Percentiles rank a stretch among this genome's conserved stretches.
These are phyloP conservation scores for Solanum microdontum DNA, from an alignment of 257 asterid species.

Conservation along the genomic window DNA sequence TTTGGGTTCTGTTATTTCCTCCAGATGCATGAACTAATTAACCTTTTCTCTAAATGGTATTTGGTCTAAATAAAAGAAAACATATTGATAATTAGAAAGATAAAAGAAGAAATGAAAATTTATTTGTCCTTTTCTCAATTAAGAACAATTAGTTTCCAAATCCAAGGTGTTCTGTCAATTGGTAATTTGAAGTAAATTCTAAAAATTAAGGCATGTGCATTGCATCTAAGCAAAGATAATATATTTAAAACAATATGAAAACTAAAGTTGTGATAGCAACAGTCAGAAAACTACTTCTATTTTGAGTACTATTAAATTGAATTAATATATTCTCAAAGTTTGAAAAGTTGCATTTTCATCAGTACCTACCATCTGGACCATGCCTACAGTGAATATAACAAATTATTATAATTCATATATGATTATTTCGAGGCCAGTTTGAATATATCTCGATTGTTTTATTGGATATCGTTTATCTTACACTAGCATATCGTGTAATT, in stretches of 20 bases:
- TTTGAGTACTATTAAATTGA: background rate
- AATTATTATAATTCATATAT: background rate
- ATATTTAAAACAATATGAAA: background rate
- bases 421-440: background rate
- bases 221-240: background rate
- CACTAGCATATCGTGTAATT: background rate
- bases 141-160: background rate
- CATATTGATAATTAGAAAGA: background rate
- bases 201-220: background rate
- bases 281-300: background rate
- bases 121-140: background rate
- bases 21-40: background rate
- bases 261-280: background rate
- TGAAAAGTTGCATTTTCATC: conserved; percentile 6
- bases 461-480: background rate
- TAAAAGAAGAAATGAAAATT: background rate
- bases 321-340: background rate
- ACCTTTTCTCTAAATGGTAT: background rate
- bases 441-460: background rate
- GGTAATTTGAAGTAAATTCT: background rate
- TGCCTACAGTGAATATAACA: conserved; percentile 7
- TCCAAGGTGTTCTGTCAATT: background rate
- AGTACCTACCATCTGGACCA: conserved; percentile 26
- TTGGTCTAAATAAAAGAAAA: background rate
- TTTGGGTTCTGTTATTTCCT: background rate